These are phyloP conservation scores for Fusarium sp. DNA, from an alignment of 2,329 filamentous ascomycete species.

Conservation along the genomic window DNA sequence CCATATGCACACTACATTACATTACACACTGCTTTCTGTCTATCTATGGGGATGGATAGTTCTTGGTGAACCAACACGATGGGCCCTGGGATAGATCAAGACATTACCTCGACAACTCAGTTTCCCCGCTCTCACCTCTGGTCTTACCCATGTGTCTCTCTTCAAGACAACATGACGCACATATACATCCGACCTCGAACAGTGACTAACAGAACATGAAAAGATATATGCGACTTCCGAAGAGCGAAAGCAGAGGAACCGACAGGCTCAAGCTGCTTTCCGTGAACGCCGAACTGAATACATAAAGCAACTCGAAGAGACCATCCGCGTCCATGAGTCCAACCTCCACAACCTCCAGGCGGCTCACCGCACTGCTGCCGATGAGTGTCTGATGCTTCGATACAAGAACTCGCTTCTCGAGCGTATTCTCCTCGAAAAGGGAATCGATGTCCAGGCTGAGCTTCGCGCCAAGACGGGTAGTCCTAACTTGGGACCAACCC, in stretches of 20 bases:
- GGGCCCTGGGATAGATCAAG: background rate
- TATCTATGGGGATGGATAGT: background rate
- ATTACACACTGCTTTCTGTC: background rate
- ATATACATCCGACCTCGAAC: constrained; percentile 1
- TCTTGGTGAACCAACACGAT: background rate
- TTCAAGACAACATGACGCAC: constrained; percentile 12
- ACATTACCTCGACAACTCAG: background rate
- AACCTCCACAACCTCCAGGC: constrained; percentile 92
- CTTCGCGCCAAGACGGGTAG: constrained; percentile 91
- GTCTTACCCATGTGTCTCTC: background rate
- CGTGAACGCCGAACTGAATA: constrained; percentile 97
- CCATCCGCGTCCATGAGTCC: constrained; percentile 96
- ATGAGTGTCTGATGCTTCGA: constrained; percentile 96
- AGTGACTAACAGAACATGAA: constrained; percentile 26
- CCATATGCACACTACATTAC: background rate
- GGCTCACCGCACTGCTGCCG: constrained; percentile 91
- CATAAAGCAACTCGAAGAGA: constrained; percentile 98
- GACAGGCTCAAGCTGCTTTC: constrained; percentile 97
- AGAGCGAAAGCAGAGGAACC: constrained; percentile 96
- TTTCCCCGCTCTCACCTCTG: constrained; percentile 6
- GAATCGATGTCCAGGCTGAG: constrained; percentile 97
- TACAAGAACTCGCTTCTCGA: constrained; percentile 98
- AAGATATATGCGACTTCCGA: constrained; percentile 99
- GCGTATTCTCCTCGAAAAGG: constrained; percentile 95
- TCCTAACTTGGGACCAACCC: constrained; percentile 77